Evolutionary conservation across 306 rosid species (phyloP), one percentile per base, ranked within the genome.

Genomic region (Cucumis hystrix): DNA sequence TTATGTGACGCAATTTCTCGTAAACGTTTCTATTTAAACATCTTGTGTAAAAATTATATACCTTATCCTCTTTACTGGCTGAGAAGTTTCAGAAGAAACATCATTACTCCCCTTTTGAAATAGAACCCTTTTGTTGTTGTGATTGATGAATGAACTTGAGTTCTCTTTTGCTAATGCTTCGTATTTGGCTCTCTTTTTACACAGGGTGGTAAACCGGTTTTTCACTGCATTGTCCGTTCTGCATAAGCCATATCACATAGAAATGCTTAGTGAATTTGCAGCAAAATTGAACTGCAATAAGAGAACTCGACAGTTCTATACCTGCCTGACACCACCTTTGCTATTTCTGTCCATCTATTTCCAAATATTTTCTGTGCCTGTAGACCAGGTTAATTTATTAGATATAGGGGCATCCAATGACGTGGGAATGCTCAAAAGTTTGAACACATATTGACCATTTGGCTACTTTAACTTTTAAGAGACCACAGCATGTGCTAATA

Each of bases 251-350:
- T 58, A 81, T 47, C 47, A 49, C 52, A 76, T 55, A 51, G 77
- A 79, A 77, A 78, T 70, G 17, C 30, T 41, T 75, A 30, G 78
- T 52, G 35, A 47, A 28, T 39, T 39, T 40, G 33, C 5, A 11
- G 61, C 21, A n/a, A 14, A n/a, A 74, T 39, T 33, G 74, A 6
- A 40, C 49, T 55, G 20, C 76, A 64, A 5, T 33, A 62, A 75
- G 52, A 6, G 55, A 10, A n/a, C 21, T 55, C 15, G 69, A 69
- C 83, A 81, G 77, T 68, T 80, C 61, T 70, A 79, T 87, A 96
- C 99, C 99, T 96, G 91, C 99, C 99, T 83, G 99, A 92, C 86
- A 96, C 98, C 85, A 96, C 99, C 88, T 92, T 96, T 3, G 99
- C 98, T 83, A 96, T 96, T 84, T 96, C 99, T 30, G 99, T 96